Evolutionary conservation across 306 rosid species (phyloP), one percentile per base, ranked within the genome.

Genomic region (Acacia crassicarpa): DNA sequence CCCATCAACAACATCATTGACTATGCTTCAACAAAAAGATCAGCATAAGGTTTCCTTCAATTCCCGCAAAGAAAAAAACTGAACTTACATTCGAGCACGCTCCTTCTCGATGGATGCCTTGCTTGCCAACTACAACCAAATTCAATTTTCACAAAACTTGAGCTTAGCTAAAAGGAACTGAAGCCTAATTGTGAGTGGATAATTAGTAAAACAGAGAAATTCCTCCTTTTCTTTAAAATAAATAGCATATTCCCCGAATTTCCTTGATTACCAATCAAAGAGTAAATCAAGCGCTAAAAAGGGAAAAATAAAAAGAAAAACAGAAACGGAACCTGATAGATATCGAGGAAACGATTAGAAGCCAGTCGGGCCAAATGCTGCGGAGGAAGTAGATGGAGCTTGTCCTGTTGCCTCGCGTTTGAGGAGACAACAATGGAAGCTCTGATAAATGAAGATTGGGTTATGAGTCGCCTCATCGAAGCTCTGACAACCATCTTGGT

Each of bases 61-160:
- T 22, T 15, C 22, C 65, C 6, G 13, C 43, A 32, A 49, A 16
- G 9, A 12, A 56, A 58, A 22, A 65, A 63, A 82, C 0, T 78
- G 44, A 78, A 89, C 97, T 89, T 84, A 95, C 99, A 95, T 84
- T 78, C 99, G 89, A 80, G 96, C 96, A n/a, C 91, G 91, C 75
- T 95, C 98, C 87, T 92, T 92, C 80, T 87, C 83, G 9, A 92
- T 80, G 12, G 94, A 91, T 45, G 85, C 83, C 84, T 91, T 95
- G 80, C 77, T 91, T 77, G 79, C 94, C 69, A 93, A 65, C 98
- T 93, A 89, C 86, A 82, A 80, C 43, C 61, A 40, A 72, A 67
- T 30, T 2, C 41, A 65, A 32, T 32, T 22, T 69, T 75, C 56
- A 69, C 65, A 40, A 51, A 51, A 40, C 20, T 11, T 23, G 20